Conservation (phyloP, 805 yeast genomes). For the Clavispora asparagi region DNA sequence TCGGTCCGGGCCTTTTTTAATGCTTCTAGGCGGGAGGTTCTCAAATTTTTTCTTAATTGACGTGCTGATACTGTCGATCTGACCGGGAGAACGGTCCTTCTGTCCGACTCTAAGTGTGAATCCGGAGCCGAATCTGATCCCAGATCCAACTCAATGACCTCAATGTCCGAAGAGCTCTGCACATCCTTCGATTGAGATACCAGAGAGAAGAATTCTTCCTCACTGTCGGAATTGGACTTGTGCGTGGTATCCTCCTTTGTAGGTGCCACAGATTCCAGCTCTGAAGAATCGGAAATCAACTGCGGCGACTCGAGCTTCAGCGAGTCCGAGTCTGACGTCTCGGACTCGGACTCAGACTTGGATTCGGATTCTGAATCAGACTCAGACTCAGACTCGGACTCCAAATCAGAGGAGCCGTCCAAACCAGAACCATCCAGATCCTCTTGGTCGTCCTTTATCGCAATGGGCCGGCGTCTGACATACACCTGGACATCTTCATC, state of each 20-base stretch:
- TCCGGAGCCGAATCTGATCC: neutral
- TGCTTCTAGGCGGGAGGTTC: slow-evolving; percentile 26
- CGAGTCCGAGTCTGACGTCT: neutral
- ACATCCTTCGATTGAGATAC: neutral
- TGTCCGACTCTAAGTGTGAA: too few species aligned
- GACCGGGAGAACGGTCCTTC: too few species aligned
- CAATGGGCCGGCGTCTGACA: neutral
- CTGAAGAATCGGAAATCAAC: too few species aligned
- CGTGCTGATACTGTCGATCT: too few species aligned
- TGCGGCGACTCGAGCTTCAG: too few species aligned
- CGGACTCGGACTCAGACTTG: neutral
- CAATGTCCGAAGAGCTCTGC: neutral
- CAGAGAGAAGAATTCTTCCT: neutral
- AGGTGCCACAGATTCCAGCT: too few species aligned
- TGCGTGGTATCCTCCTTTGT: too few species aligned
- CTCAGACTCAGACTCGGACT: neutral
- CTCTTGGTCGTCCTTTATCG: neutral
- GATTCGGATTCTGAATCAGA: neutral
- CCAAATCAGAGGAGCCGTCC: neutral
- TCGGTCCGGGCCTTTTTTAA: slow-evolving; percentile 48
- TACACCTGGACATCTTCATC: slow-evolving; percentile 9
- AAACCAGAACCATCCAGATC: neutral
- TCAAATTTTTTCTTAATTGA: neutral
- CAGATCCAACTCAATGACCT: slow-evolving; percentile 1
- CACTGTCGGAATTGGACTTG: neutral